Evolutionary conservation across 140 eudicot species (phyloP).

Genomic region (Flaveria floridana): DNA sequence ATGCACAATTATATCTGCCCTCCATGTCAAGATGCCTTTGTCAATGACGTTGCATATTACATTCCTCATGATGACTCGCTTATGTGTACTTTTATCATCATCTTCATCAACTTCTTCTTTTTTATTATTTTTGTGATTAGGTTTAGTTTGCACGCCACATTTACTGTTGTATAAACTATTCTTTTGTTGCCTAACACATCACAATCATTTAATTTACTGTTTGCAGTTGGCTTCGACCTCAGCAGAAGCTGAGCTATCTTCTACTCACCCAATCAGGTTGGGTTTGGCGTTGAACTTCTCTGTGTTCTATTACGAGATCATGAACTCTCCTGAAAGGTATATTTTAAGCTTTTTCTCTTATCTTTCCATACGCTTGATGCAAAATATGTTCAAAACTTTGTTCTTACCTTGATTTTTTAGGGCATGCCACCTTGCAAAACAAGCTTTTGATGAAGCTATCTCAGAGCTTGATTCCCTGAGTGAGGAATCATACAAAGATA

Average conservation of each 20-base stretch:
- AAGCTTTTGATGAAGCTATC: conserved; percentile 77
- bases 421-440: conserved; percentile 72
- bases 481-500: conserved; percentile 73
- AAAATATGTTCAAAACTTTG: background rate
- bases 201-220: conserved; percentile 1
- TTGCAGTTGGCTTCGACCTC: conserved; percentile 60
- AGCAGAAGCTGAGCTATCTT: conserved; percentile 57
- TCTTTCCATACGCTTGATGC: background rate
- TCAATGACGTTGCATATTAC: background rate
- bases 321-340: conserved; percentile 73
- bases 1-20: conserved; percentile 4
- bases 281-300: conserved; percentile 74
- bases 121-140: background rate
- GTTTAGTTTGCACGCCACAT: background rate
- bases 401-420: conserved; percentile 33
- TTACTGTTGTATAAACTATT: conserved; percentile 1
- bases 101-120: background rate
- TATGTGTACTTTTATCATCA: background rate
- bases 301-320: conserved; percentile 62
- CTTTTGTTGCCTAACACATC: background rate
- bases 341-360: background rate
- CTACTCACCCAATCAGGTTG: conserved; percentile 66
- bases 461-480: conserved; percentile 68
- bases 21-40: background rate
- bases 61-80: background rate